Evolutionary conservation across 2,329 filamentous ascomycete species (phyloP).

Genomic region (Trichoderma breve): DNA sequence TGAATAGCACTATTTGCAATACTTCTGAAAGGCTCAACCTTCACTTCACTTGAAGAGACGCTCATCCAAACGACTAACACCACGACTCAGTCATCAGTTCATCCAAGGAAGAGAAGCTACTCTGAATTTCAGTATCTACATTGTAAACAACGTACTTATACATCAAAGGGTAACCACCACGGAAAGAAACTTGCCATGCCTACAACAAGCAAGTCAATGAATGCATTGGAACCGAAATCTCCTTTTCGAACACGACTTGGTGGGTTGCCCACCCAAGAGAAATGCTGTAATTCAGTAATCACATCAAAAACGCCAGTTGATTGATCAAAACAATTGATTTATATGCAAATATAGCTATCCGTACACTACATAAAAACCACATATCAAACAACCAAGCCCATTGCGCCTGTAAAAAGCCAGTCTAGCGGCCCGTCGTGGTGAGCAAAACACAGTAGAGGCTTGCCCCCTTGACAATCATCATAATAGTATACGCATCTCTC

Average conservation of each 20-base stretch:
- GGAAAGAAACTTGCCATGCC: neutral
- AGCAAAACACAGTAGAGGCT: conserved; percentile 2
- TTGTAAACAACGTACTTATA: neutral
- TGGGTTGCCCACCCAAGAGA: too few relatives aligned
- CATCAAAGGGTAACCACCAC: neutral
- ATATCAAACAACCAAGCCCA: conserved; percentile 19
- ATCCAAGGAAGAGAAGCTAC: neutral
- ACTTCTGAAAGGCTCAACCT: neutral
- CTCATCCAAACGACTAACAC: neutral
- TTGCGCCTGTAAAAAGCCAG: conserved; percentile 23
- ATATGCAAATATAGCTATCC: conserved; percentile 22
- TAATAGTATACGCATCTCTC: conserved; percentile 11
- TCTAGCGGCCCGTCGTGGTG: conserved; percentile 14
- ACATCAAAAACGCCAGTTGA: neutral
- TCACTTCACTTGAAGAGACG: neutral
- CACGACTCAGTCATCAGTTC: neutral
- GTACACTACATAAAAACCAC: conserved; percentile 21
- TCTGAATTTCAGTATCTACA: neutral
- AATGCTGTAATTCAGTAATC: neutral
- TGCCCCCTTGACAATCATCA: conserved; percentile 7
- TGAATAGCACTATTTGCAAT: neutral
- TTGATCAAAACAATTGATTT: conserved; percentile 10
- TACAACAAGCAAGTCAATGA: neutral
- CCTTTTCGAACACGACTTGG: too few relatives aligned
- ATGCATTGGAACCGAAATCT: too few relatives aligned